Evolutionary conservation across 345 rosid species (phyloP).

Genomic region (Arabidopsis arenosa): DNA sequence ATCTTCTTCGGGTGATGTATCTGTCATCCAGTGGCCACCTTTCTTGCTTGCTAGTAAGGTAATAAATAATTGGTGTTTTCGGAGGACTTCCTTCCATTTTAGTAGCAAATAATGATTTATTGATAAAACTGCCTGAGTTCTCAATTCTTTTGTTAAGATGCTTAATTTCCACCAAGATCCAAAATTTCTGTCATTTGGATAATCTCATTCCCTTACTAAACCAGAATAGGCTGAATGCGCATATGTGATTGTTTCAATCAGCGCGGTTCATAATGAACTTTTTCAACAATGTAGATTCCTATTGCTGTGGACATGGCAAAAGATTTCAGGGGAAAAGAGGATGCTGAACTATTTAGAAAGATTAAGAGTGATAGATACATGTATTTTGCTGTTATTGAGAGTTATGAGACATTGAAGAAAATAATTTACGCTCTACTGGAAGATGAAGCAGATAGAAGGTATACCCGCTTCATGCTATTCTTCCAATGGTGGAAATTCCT

Average conservation of each 20-base stretch:
- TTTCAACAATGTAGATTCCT: conserved; percentile 64
- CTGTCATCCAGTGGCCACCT: conserved; percentile 96
- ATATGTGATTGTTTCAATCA: conserved; percentile 3
- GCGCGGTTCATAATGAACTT: conserved; percentile 19
- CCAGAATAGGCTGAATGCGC: background rate
- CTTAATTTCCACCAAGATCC: conserved; percentile 2
- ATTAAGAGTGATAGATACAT: conserved; percentile 68
- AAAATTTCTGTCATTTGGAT: background rate
- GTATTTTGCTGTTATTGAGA: conserved; percentile 78
- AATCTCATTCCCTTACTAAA: background rate
- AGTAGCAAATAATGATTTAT: conserved; percentile 17
- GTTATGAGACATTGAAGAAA: conserved; percentile 72
- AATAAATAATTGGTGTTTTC: conserved; percentile 43
- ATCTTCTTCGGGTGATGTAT: conserved; percentile 63
- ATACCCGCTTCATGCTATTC: conserved; percentile 32
- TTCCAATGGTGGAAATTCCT: background rate
- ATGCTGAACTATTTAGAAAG: conserved; percentile 74
- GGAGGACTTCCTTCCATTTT: conserved; percentile 21
- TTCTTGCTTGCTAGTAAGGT: conserved; percentile 98
- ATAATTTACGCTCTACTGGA: conserved; percentile 63
- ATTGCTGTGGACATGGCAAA: conserved; percentile 98
- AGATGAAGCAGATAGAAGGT: conserved; percentile 70
- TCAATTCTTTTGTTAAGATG: conserved; percentile 18
- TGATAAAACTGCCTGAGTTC: conserved; percentile 15
- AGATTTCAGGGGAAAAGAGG: conserved; percentile 78